Evolutionary conservation across 345 rosid species (phyloP).

Genomic region (Aquilaria yunnanensis): DNA sequence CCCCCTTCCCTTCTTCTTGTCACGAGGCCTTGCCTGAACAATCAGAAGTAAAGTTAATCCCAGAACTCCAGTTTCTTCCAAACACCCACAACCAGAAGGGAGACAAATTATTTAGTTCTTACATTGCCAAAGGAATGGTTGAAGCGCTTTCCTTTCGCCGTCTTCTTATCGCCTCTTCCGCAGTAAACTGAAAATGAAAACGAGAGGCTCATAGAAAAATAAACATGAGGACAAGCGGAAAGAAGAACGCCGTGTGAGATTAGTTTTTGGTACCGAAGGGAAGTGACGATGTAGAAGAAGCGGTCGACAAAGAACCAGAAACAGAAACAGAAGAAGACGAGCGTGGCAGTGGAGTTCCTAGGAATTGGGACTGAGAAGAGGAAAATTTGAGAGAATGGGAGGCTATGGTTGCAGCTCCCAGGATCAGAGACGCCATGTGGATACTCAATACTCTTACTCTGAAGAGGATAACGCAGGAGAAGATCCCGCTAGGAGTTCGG

Average conservation of each 20-base stretch:
- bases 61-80: not conserved
- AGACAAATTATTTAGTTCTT: slow-evolving; percentile 13
- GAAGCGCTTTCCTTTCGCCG: slow-evolving; percentile 89
- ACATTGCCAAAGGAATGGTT: slow-evolving; percentile 92
- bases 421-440: slow-evolving; percentile 51
- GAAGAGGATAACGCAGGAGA: slow-evolving; percentile 11
- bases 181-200: slow-evolving; percentile 42
- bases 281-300: slow-evolving; percentile 19
- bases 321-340: slow-evolving; percentile 24
- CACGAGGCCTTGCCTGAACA: slow-evolving; percentile 78
- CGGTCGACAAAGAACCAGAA: slow-evolving; percentile 8
- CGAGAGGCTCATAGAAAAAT: not conserved
- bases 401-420: slow-evolving; percentile 36
- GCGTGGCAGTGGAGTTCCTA: slow-evolving; percentile 31
- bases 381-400: slow-evolving; percentile 23
- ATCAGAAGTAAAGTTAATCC: slow-evolving; percentile 6
- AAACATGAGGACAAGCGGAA: not conserved
- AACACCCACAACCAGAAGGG: not conserved
- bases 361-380: slow-evolving; percentile 43
- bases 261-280: slow-evolving; percentile 24
- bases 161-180: slow-evolving; percentile 87
- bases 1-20: slow-evolving; percentile 88
- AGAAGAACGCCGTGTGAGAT: not conserved
- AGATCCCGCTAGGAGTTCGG: too few species aligned
- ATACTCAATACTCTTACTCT: slow-evolving; percentile 3